A percentile compares a stretch with the other conserved stretches of the same genome.
These are phyloP conservation scores for Penicillium oxalicum DNA, from an alignment of 2,329 filamentous ascomycete genomes.

Conservation along the genomic window DNA sequence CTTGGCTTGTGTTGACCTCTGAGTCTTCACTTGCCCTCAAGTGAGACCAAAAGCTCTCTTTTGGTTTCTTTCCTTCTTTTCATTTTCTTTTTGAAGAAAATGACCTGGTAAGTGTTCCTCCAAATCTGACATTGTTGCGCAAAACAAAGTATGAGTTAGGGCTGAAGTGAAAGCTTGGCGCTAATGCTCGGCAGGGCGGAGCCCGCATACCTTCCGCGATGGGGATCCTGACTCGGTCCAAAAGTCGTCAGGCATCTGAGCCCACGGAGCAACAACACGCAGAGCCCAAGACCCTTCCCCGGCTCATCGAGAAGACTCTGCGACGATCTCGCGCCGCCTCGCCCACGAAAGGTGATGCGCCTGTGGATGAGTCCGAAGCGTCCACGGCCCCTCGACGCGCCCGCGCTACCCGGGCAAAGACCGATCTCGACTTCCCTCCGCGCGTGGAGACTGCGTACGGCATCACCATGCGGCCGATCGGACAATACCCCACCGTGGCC, in stretches of 20 bases:
- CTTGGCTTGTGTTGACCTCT: not conserved
- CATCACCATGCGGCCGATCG: conserved; percentile 19
- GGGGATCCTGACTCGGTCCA: conserved; percentile 14
- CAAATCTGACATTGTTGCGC: too few relatives aligned
- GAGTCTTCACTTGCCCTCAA: not conserved
- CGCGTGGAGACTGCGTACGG: not conserved
- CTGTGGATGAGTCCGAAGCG: not conserved
- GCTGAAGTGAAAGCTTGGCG: conserved; percentile 12
- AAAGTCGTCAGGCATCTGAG: conserved; percentile 9
- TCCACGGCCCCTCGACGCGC: conserved; percentile 5
- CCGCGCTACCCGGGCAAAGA: conserved; percentile 8
- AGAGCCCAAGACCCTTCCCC: conserved; percentile 6
- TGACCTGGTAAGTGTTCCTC: too few relatives aligned
- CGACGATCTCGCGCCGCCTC: conserved; percentile 11
- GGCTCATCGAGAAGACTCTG: conserved; percentile 14
- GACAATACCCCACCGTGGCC: conserved; percentile 17
- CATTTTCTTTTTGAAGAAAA: not conserved
- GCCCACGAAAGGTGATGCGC: conserved; percentile 4
- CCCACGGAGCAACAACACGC: conserved; percentile 6
- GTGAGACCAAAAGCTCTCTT: not conserved
- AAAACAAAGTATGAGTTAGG: conserved; percentile 11
- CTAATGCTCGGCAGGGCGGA: conserved; percentile 18
- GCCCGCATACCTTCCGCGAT: conserved; percentile 18
- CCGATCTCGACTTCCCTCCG: conserved; percentile 4
- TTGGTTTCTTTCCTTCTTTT: not conserved